Evolutionary conservation across 805 yeast species (phyloP), one percentile per base, ranked within the genome.

Genomic region (Candida glaebosa): DNA sequence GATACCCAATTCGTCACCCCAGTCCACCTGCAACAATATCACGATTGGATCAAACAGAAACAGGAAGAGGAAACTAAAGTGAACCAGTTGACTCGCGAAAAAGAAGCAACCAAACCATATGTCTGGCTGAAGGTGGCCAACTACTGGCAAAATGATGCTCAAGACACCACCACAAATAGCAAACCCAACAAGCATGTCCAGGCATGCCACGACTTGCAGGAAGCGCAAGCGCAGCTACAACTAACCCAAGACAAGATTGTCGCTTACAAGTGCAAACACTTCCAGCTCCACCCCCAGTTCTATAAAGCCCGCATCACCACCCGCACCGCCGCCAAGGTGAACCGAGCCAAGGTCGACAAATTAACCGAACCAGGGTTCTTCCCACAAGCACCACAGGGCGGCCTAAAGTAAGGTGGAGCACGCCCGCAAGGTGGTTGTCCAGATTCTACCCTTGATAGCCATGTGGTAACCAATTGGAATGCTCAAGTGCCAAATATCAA

Each of bases 1-100:
- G 83, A 79, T 51, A 58, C 52, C 9, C 59, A 65, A 12, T 79
- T 78, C 52, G 79, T 80, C 12, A 52, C 52, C 2, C 59, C 67
- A 0, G 40, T 60, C 2, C 65, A 66, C 34, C 58, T 65, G 9
- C 63, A 67, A 3, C 66, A 60, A 6, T 73, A 67, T 52, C 37
- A 50, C 33, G 52, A 48, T 40, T 48, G 67, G 25, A 41, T 51
- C 34, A 36, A 52, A 39, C 45, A 61, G 37, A 52, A 52, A 34
- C 40, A 46, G 5, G 52, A 49, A 6, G 40, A 61, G 22, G 54
- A 52, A 24, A 32, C 33, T 4, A 48, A 57, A 20, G 25, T 60
- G 2, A 49, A 44, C 1, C 54, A 47, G 9, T 46, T 67, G 9
- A 48, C 51, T 18, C 42, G 43, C 5, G 53, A 58, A 22, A 54